Base-by-base conservation (phyloP, 2,329 filamentous ascomycete genomes). In the Setomelanomma holmii region DNA sequence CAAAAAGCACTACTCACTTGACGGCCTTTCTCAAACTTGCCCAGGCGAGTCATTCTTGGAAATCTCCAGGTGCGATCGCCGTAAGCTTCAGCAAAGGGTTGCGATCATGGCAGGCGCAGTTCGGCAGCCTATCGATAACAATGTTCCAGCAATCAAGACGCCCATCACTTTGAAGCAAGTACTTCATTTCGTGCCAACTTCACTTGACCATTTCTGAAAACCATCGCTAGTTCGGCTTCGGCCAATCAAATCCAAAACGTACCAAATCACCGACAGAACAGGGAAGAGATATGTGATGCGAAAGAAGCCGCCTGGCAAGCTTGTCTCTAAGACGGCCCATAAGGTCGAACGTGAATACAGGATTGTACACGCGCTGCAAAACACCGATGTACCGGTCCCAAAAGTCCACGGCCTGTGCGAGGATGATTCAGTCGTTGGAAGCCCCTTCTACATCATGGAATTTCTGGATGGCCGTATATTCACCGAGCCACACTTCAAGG, bases 171-270 rank as follows among this genome's bases (percentile, higher is more conserved):
- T 97, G 63, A 96, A 96, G 79, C 93, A 97, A 84, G 92, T 93
- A 77, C 24, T 49, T 42, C 4, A n/a, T 6, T 12, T 27, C 12
- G 24, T 16, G 11, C 16, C 27, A 22, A 22, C 12, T 34, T 20
- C 23, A n/a, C n/a, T 35, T 27, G 30, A 40, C 8, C 22, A 24
- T 5, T 17, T 36, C 17, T 34, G 24, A 38, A 51, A 51, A 49
- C 46, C 39, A 24, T 30, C 21, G 36, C 17, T 68, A 97, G 90
- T 98, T 98, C 72, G 91, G 93, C 68, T 98, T 95, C 74, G 93
- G 93, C 51, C 93, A 98, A 78, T 96, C 91, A 53, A 98, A 98
- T 74, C 93, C 93, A 38, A n/a, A n/a, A 98, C 93, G 3, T 98
- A 98, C 78, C 90, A 93, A 68, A 82, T 98, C 67, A 96, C 87